These are phyloP conservation scores for Medicago ruthenica DNA, from an alignment of 306 rosid genomes.

Conservation along the genomic window DNA sequence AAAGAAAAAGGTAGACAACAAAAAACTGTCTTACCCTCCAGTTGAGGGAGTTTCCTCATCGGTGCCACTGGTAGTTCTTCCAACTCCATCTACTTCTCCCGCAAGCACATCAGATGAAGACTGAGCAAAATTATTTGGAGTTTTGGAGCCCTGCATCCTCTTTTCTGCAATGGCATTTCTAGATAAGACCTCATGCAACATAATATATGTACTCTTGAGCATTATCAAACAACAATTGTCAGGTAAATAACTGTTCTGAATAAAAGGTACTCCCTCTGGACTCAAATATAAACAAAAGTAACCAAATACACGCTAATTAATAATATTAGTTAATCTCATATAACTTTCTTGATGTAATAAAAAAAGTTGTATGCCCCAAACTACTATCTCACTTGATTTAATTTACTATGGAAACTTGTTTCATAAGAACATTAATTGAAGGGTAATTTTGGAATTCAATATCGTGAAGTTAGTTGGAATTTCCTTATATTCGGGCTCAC, in stretches of 20 bases:
- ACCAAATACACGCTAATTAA: neutral
- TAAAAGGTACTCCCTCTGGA: neutral
- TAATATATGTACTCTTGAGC: conserved; percentile 35
- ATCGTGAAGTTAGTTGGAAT: neutral
- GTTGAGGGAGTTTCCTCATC: conserved; percentile 42
- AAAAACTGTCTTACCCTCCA: conserved; percentile 64
- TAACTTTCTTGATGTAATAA: neutral
- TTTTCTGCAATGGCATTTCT: conserved; percentile 82
- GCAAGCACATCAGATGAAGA: conserved; percentile 52
- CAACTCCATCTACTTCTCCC: conserved; percentile 46
- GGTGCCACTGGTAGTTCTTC: conserved; percentile 44
- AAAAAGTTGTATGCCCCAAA: neutral
- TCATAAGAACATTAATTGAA: neutral
- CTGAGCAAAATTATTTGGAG: conserved; percentile 47
- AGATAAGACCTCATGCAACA: conserved; percentile 61
- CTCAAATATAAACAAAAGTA: conserved; percentile 1
- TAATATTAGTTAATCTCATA: neutral
- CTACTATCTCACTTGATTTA: neutral
- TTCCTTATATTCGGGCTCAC: neutral
- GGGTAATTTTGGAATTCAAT: neutral
- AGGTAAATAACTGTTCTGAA: conserved; percentile 34
- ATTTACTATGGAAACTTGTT: neutral
- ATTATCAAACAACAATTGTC: conserved; percentile 39
- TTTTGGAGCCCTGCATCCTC: conserved; percentile 67
- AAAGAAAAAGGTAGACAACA: conserved; percentile 26